Base-by-base conservation (phyloP, 805 yeast genomes). In the Metschnikowia picachoensis region DNA sequence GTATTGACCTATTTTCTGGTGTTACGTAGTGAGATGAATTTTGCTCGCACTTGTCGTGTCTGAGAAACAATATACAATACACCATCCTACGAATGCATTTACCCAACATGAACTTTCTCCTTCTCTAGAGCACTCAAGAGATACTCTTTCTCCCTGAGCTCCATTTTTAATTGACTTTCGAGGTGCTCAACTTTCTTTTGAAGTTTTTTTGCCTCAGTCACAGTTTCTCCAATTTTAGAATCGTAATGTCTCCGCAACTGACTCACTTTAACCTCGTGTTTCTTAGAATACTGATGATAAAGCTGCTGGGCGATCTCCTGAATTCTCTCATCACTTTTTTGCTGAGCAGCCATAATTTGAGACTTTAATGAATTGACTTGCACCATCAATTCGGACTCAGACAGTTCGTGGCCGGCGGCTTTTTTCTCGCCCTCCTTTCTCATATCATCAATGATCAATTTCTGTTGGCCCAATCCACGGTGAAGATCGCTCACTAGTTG, bases 241-340 rank as follows among this genome's bases (percentile, higher is more conserved):
- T 61, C 65, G 44, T 53, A 64, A 32, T 52, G 57, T 20, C 51
- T 51, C 45, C 62, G 54, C 46, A 58, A 48, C 79, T 83, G 57
- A 83, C 74, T 73, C 8, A 87, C 85, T 61, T 87, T 87, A 43
- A 78, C 77, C 50, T 83, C 87, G 58, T 87, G 95, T 59, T 87
- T 87, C 41, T 83, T 80, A 2, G 88, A 79, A 58, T 87, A 87
- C 59, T 84, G 90, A 33, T 78, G 72, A 57, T 86, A 86, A 10
- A 87, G 67, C 54, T 83, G 87, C 48, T 80, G 83, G 0, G 91
- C 87, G 39, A 86, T 65, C 50, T 79, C 77, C 50, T 81, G 80
- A 33, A 84, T 64, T 56, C 79, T 76, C 47, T 70, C 71, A 50
- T 80, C 82, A 3, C 79, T 68, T 15, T 76, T 79, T 27, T 62